phyloP scores from a whole-genome alignment of 495 filamentous ascomycete species.

The Xylaria bambusicola region DNA sequence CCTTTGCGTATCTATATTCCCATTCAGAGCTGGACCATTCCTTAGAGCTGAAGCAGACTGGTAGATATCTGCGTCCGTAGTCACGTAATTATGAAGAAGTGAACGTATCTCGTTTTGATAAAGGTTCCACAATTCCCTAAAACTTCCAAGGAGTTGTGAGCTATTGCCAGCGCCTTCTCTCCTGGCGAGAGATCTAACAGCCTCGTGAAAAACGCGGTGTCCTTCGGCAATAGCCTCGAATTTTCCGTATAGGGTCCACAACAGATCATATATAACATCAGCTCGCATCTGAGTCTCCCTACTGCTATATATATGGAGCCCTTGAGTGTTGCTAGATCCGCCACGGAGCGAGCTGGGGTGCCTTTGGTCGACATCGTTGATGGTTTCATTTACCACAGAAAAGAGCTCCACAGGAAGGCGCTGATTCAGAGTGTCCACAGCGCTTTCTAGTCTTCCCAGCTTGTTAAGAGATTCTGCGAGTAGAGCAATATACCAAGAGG shows the following conservation, averaged over 20 bases:
- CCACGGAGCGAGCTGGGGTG: constrained; percentile 73
- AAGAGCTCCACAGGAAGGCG: constrained; percentile 93
- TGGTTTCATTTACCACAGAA: constrained; percentile 89
- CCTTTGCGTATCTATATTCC: constrained; percentile 61
- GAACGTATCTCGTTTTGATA: constrained; percentile 76
- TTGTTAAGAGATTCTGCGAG: constrained; percentile 87
- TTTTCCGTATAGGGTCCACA: constrained; percentile 92
- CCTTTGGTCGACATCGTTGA: constrained; percentile 86
- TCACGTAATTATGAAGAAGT: constrained; percentile 92
- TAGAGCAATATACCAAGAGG: constrained; percentile 87
- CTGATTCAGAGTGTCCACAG: constrained; percentile 88
- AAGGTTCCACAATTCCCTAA: constrained; percentile 93
- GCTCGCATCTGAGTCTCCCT: constrained; percentile 71
- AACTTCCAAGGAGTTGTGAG: constrained; percentile 68
- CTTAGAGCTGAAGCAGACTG: constrained; percentile 51
- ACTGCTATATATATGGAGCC: constrained; percentile 63
- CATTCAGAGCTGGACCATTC: constrained; percentile 42
- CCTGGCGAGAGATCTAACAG: constrained; percentile 76
- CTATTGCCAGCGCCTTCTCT: constrained; percentile 67
- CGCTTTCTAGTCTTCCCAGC: constrained; percentile 79
- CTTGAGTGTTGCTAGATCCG: constrained; percentile 54
- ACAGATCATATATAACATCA: constrained; percentile 81
- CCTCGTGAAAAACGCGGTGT: constrained; percentile 90
- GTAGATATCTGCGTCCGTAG: constrained; percentile 80
- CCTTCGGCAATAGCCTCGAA: constrained; percentile 97